phyloP scores from a whole-genome alignment of 768 basidiomycete genomes.

The Lactarius deliciosus region DNA sequence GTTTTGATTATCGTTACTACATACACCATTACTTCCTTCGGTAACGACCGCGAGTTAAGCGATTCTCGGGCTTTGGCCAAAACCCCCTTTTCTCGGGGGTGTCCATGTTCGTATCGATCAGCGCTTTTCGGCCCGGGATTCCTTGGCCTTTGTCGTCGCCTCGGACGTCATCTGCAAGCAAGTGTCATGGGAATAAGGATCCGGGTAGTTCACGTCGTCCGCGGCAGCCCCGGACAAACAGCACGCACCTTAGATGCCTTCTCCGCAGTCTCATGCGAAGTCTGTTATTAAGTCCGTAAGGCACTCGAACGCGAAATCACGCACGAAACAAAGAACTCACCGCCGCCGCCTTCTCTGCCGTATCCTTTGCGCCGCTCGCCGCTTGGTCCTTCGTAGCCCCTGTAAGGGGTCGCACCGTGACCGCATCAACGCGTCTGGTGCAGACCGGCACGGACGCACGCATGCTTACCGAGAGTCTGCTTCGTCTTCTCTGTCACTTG shows the following conservation, averaged over 20 bases:
- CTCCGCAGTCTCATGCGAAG: conserved; percentile 4
- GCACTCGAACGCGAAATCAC: not conserved
- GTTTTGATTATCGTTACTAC: not conserved
- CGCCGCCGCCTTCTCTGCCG: conserved; percentile 15
- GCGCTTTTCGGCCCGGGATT: conserved; percentile 8
- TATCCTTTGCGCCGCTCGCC: not conserved
- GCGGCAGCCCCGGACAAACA: not conserved
- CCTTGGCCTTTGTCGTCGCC: conserved; percentile 9
- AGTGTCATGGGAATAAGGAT: not conserved
- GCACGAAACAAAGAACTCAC: not conserved
- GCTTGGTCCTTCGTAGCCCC: conserved; percentile 19
- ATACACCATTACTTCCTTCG: not conserved
- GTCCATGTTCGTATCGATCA: not conserved
- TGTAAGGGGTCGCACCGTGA: not conserved
- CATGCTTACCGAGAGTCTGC: conserved; percentile 21
- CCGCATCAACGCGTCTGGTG: not conserved
- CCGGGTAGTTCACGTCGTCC: not conserved
- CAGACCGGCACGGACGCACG: not conserved
- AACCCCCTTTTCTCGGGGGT: not conserved
- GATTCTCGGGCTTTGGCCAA: not conserved
- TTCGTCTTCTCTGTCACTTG: conserved; percentile 27
- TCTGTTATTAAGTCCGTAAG: conserved; percentile 1
- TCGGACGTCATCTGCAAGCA: conserved; percentile 12
- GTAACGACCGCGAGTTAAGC: not conserved
- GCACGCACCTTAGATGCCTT: conserved; percentile 20